phyloP scores from a whole-genome alignment of 192 early-diverging fungal genomes.

The Lunasporangiospora selenospora region DNA sequence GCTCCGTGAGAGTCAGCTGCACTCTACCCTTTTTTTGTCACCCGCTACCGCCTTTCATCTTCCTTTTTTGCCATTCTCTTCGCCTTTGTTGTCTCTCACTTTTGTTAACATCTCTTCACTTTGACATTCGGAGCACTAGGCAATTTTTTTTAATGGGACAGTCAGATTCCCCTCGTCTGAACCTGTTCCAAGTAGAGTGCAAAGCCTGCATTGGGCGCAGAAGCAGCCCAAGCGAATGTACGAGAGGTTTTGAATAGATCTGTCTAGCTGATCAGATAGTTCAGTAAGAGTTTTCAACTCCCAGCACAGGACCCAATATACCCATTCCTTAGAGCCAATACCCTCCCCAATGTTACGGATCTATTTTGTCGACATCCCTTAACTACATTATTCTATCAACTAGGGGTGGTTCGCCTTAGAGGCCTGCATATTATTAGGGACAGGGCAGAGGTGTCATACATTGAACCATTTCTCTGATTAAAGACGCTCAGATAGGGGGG shows the following conservation, averaged over 20 bases:
- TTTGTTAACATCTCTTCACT: no score
- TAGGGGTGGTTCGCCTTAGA: constrained; percentile 84
- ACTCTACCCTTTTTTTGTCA: no score
- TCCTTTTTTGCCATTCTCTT: no score
- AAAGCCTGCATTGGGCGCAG: constrained; percentile 53
- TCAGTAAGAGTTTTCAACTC: constrained; percentile 10
- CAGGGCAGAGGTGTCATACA: no score
- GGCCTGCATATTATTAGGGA: no score
- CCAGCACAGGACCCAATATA: constrained; percentile 43
- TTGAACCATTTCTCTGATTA: no score
- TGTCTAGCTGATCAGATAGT: constrained; percentile 19
- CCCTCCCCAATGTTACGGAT: constrained; percentile 87
- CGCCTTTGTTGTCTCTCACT: no score
- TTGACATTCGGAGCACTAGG: no score
- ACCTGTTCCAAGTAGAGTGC: constrained; percentile 82
- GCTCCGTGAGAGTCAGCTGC: no score
- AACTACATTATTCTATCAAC: constrained; percentile 88
- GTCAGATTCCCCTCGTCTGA: constrained; percentile 83
- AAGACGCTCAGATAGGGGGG: constrained; percentile 43
- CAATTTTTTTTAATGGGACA: constrained; percentile 91
- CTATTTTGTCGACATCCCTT: constrained; percentile 87
- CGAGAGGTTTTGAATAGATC: constrained; percentile 54
- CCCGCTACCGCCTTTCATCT: no score
- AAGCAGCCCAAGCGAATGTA: constrained; percentile 23
- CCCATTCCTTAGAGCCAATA: constrained; percentile 87